Evolutionary conservation across 208 protist species (phyloP).

Genomic region (Angomonas deanei): DNA sequence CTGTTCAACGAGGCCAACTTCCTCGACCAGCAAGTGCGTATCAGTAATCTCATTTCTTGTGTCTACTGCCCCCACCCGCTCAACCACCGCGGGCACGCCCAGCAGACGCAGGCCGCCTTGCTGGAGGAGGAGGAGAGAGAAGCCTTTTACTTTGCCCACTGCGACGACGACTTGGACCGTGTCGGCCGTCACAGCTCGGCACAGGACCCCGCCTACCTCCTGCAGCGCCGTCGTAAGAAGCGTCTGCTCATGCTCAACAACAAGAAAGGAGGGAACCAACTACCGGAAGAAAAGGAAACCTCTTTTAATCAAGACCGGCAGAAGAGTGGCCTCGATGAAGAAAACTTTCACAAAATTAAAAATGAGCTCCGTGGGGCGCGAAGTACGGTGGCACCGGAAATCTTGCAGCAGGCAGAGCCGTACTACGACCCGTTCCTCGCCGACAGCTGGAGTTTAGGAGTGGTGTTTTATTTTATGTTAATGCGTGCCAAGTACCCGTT

Average conservation of each 20-base stretch:
- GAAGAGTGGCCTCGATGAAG: not conserved
- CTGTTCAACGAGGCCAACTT: not conserved
- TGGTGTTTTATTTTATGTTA: constrained; percentile 86
- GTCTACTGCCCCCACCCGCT: constrained; percentile 39
- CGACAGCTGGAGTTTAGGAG: constrained; percentile 78
- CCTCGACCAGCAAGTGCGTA: constrained; percentile 39
- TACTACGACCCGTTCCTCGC: constrained; percentile 74
- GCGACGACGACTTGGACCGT: not conserved
- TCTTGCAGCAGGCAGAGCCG: constrained; percentile 35
- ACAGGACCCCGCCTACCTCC: not conserved
- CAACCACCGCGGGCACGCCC: not conserved
- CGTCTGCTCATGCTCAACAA: not conserved
- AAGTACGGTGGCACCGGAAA: constrained; percentile 84
- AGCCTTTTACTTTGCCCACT: not conserved
- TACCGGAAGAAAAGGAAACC: too few species aligned
- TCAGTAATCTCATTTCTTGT: constrained; percentile 73
- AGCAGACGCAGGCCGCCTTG: not conserved
- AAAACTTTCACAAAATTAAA: not conserved
- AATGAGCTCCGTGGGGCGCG: constrained; percentile 66
- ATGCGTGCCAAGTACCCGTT: constrained; percentile 79
- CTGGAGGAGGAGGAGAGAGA: not conserved
- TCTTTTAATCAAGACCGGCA: not conserved
- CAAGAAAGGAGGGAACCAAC: not conserved
- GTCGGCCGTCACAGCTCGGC: not conserved
- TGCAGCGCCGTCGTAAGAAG: not conserved